phyloP scores from a whole-genome alignment of 768 basidiomycete species.

The Pleurotus ostreatus region DNA sequence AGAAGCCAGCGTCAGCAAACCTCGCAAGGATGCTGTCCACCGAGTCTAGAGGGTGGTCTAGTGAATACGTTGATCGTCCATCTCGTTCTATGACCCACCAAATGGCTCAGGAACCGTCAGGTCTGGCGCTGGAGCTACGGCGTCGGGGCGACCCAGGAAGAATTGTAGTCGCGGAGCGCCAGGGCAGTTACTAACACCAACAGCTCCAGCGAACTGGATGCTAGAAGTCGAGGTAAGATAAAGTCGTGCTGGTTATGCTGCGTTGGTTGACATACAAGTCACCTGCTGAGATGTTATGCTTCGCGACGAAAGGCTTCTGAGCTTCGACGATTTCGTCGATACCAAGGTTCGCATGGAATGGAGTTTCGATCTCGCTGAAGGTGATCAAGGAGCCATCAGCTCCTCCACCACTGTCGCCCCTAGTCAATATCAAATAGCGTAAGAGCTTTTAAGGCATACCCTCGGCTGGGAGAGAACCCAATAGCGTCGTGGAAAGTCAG shows the following conservation, averaged over 20 bases:
- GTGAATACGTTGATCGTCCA: neutral
- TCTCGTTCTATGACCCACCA: neutral
- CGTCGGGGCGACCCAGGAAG: constrained; percentile 21
- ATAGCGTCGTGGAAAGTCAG: constrained; percentile 39
- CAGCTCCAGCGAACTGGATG: constrained; percentile 35
- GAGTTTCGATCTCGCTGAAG: constrained; percentile 27
- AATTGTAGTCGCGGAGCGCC: constrained; percentile 28
- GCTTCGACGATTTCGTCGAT: constrained; percentile 27
- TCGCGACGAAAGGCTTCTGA: constrained; percentile 22
- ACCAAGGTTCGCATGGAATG: constrained; percentile 28
- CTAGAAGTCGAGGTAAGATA: constrained; percentile 8
- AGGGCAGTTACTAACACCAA: constrained; percentile 28
- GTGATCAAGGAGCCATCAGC: constrained; percentile 34
- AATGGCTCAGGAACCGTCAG: constrained; percentile 19
- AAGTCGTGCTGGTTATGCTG: no score
- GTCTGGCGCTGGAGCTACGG: constrained; percentile 12
- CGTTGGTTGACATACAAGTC: constrained; percentile 25
- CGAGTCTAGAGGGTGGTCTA: constrained; percentile 8
- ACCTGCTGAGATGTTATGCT: constrained; percentile 24
- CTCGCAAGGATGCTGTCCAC: constrained; percentile 15
- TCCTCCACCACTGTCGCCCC: constrained; percentile 23
- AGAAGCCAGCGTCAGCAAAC: constrained; percentile 12
- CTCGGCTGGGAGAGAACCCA: constrained; percentile 30
- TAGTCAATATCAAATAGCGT: neutral
- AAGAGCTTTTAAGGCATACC: constrained; percentile 18